Evolutionary conservation across 2,329 filamentous ascomycete genomes (phyloP).

Genomic region (Hymenoscyphus repandus): DNA sequence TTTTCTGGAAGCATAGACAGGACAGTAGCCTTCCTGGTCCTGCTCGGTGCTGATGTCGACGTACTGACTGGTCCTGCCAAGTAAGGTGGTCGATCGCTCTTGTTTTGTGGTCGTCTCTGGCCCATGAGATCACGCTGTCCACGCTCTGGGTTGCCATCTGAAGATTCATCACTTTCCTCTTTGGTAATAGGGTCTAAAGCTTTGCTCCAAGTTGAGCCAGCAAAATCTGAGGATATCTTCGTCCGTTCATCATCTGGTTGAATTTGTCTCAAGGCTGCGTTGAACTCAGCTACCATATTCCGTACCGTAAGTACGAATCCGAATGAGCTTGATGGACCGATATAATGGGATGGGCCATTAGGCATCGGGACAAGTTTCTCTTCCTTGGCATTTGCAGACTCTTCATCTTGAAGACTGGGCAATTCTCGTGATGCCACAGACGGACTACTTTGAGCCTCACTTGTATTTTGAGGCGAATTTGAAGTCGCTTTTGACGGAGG

Average conservation of each 20-base stretch:
- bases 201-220: conserved; percentile 27
- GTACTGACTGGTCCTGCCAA: conserved; percentile 15
- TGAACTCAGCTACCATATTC: conserved; percentile 29
- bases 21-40: conserved; percentile 18
- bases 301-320: conserved; percentile 28
- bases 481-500: conserved; percentile 11
- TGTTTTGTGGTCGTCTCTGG: not conserved
- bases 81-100: conserved; percentile 10
- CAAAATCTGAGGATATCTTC: conserved; percentile 26
- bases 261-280: conserved; percentile 15
- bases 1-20: conserved; percentile 31
- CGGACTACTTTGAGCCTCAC: conserved; percentile 14
- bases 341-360: conserved; percentile 27
- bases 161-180: conserved; percentile 24
- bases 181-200: conserved; percentile 26
- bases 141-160: conserved; percentile 15
- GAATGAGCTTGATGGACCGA: conserved; percentile 30
- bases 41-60: conserved; percentile 8
- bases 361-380: conserved; percentile 27
- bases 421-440: conserved; percentile 15
- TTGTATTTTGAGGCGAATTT: conserved; percentile 15
- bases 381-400: conserved; percentile 15
- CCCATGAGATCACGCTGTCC: not conserved
- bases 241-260: conserved; percentile 23
- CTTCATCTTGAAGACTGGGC: conserved; percentile 11